A percentile compares a stretch with the other conserved stretches of the same genome.
phyloP scores from a whole-genome alignment of 306 rosid genomes.

The Trichosanthes truncata region DNA sequence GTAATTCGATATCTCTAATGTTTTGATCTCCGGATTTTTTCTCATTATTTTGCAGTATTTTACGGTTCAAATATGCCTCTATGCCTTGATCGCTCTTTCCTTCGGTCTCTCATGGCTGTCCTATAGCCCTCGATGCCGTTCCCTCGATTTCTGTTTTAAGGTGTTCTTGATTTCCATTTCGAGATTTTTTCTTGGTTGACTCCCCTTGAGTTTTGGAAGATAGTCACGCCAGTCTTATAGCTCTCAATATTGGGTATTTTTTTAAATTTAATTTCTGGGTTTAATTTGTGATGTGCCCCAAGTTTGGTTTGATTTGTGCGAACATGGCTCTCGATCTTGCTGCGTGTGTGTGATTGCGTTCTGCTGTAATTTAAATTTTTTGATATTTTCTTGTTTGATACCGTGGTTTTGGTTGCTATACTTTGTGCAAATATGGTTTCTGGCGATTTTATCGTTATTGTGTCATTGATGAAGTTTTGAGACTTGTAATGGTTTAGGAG shows the following conservation, averaged over 20 bases:
- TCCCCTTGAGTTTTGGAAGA: not conserved
- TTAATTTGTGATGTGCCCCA: not conserved
- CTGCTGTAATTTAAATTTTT: not conserved
- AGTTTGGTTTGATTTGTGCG: not conserved
- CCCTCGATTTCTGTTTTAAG: not conserved
- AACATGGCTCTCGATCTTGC: not conserved
- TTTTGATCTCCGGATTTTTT: not conserved
- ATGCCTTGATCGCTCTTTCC: not conserved
- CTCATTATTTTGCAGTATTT: not conserved
- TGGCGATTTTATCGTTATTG: not conserved
- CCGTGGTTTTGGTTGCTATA: not conserved
- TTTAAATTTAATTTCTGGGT: not conserved
- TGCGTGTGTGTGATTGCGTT: not conserved
- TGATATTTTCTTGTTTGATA: not conserved
- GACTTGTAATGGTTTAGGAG: not conserved
- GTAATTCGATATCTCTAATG: not conserved
- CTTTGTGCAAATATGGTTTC: not conserved
- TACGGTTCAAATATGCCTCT: not conserved
- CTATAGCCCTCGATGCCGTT: not conserved
- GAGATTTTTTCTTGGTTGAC: not conserved
- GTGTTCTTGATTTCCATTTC: not conserved
- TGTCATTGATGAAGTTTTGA: not conserved
- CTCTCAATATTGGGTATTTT: not conserved
- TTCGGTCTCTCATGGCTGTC: not conserved
- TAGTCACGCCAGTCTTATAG: not conserved